Percentiles rank a stretch among this genome's conserved stretches.
Conservation (phyloP, 495 filamentous ascomycete genomes). For the Penicillium simplicissimum region DNA sequence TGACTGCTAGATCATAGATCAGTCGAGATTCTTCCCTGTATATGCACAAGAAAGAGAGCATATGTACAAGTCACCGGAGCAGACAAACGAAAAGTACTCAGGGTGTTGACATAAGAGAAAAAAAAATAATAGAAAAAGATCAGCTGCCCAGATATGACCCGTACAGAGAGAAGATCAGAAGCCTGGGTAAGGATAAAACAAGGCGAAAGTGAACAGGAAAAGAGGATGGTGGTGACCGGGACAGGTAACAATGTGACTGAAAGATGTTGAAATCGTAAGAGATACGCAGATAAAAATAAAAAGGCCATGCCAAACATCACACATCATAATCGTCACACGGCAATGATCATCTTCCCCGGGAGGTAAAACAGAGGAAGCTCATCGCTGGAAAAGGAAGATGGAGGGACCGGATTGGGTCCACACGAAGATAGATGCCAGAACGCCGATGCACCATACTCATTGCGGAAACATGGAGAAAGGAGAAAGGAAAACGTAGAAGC, state of each 20-base stretch:
- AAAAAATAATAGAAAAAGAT: neutral
- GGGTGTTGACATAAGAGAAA: conserved; percentile 11
- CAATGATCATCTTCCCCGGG: conserved; percentile 22
- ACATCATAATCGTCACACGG: conserved; percentile 33
- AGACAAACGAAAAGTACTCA: conserved; percentile 9
- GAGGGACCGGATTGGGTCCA: conserved; percentile 8
- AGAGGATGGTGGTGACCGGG: neutral
- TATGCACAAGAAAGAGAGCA: conserved; percentile 27
- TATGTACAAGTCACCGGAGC: conserved; percentile 31
- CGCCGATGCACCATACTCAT: conserved; percentile 28
- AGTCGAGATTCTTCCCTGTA: conserved; percentile 6
- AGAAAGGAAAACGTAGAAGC: conserved; percentile 8
- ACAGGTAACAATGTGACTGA: neutral
- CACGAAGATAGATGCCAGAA: conserved; percentile 21
- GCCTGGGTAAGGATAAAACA: neutral
- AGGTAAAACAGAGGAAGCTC: conserved; percentile 10
- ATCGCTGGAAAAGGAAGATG: conserved; percentile 27
- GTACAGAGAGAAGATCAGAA: conserved; percentile 1
- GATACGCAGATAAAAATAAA: conserved; percentile 21
- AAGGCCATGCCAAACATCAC: conserved; percentile 34
- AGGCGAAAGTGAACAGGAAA: conserved; percentile 9
- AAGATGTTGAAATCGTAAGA: conserved; percentile 5
- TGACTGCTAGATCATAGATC: neutral
- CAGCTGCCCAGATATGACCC: neutral
- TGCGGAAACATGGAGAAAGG: conserved; percentile 22